Evolutionary conservation across 1,284 basidiomycete species (phyloP), one percentile per base, ranked within the genome.

Genomic region (Laetiporus sulphureus): DNA sequence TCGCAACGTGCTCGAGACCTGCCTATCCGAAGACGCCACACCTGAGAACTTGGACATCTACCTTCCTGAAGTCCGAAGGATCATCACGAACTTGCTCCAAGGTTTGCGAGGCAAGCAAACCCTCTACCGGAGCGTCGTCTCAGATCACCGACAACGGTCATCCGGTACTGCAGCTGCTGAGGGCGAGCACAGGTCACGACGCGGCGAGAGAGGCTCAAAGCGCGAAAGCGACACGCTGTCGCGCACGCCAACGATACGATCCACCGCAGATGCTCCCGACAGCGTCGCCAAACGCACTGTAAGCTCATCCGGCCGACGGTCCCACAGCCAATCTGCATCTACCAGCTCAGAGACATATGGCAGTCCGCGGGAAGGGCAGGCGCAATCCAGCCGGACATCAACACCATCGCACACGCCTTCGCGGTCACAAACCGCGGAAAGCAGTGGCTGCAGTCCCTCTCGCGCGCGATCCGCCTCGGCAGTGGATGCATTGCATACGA

Each of bases 31-130:
- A 64, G 90, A 95, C 42, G 92, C 94, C 23, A 86, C 78, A 0
- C 73, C 77, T 5, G 82, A 87, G 40, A 92, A 89, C 46, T 81
- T 99, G 46, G 90, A 95, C 39, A 67, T 84, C 2, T 96, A 92
- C 66, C 77, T 98, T 4, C 95, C 96, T 16, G 80, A 80, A 48
- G 94, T 98, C 36, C 83, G 95, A 36, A 77, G 80, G 53, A 96
- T 98, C 61, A 97, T 99, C 61, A 95, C 93, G 39, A 84, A 80
- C 55, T 74, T 99, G 3, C 66, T 99, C 22, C 90, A 93, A 55
- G 96, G 94, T 4, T 72, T 99, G 20, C 88, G 95, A 48, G 77
- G 73, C 44, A 98, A 98, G 63, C 96, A 99, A 63, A 80, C 86
- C 22, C 71, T 83, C 46, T 87, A 86, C 57, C 77, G 83, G 16